These are phyloP conservation scores for Colletotrichum truncatum DNA, from an alignment of 2,329 filamentous ascomycete genomes.

Conservation along the genomic window DNA sequence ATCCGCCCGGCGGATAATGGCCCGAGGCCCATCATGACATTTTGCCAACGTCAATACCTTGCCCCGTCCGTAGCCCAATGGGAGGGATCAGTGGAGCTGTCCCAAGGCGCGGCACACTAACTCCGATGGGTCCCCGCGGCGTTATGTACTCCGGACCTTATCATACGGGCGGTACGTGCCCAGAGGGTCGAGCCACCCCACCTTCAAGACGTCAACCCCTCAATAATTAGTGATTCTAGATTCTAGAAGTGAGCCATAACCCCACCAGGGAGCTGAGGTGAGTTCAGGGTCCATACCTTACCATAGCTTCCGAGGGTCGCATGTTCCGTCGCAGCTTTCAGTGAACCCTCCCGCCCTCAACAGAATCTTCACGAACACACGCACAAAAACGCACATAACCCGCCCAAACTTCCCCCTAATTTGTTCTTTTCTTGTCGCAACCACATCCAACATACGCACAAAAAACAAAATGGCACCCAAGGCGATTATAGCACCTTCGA, in stretches of 20 bases:
- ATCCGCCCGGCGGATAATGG: conserved; percentile 23
- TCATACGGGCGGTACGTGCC: conserved; percentile 24
- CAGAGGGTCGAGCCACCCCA: conserved; percentile 15
- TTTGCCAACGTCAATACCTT: conserved; percentile 16
- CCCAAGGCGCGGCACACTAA: not conserved
- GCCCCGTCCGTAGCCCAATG: conserved; percentile 13
- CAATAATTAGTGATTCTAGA: conserved; percentile 29
- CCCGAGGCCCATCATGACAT: conserved; percentile 29
- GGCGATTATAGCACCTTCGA: conserved; percentile 97
- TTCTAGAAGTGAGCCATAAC: conserved; percentile 24
- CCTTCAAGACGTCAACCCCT: conserved; percentile 16
- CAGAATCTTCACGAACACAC: conserved; percentile 16
- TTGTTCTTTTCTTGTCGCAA: not conserved
- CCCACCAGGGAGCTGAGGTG: conserved; percentile 25
- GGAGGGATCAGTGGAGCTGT: conserved; percentile 14
- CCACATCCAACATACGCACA: not conserved
- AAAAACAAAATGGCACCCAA: conserved; percentile 82
- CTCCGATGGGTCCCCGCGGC: conserved; percentile 2
- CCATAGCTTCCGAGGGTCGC: conserved; percentile 29
- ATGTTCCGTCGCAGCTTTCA: conserved; percentile 22
- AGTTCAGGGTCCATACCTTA: conserved; percentile 32
- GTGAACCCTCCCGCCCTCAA: conserved; percentile 19
- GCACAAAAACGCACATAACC: not conserved
- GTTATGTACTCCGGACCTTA: conserved; percentile 28
- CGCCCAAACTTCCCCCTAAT: conserved; percentile 2